Evolutionary conservation across 129 eudicot genomes (phyloP).

Genomic region (Pittosporum tobira): DNA sequence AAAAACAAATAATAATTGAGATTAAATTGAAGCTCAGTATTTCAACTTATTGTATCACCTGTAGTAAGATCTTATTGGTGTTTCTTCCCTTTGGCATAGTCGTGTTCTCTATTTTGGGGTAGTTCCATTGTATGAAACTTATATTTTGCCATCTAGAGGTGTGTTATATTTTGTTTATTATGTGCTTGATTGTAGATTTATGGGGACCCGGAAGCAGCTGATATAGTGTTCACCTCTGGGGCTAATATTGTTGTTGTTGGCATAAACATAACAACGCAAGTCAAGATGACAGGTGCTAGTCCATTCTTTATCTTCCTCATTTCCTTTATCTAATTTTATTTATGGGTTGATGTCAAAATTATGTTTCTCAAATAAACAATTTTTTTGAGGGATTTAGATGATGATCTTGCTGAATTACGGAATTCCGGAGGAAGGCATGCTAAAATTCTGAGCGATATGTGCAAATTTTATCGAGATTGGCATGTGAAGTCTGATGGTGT

Average conservation of each 20-base stretch:
- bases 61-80: too few relatives aligned
- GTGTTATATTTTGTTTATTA: not conserved
- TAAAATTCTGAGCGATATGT: conserved; percentile 42
- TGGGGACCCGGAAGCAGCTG: conserved; percentile 96
- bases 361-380: not conserved
- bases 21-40: too few relatives aligned
- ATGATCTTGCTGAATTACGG: conserved; percentile 47
- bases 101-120: too few relatives aligned
- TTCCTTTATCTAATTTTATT: conserved; percentile 1
- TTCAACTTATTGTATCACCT: too few relatives aligned
- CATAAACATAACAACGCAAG: conserved; percentile 89
- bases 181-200: conserved; percentile 47
- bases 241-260: conserved; percentile 76
- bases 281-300: conserved; percentile 59
- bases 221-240: conserved; percentile 79
- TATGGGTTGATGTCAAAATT: not conserved
- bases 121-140: not conserved
- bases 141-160: not conserved
- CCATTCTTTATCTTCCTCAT: not conserved
- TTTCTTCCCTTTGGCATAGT: too few relatives aligned
- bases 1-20: too few relatives aligned
- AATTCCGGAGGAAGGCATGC: conserved; percentile 66
- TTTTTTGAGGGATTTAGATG: conserved; percentile 41
- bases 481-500: conserved; percentile 89
- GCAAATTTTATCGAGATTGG: conserved; percentile 87